Evolutionary conservation across 163 green algal genomes (phyloP), one percentile per base, ranked within the genome.

Genomic region (Scenedesmus sp.): DNA sequence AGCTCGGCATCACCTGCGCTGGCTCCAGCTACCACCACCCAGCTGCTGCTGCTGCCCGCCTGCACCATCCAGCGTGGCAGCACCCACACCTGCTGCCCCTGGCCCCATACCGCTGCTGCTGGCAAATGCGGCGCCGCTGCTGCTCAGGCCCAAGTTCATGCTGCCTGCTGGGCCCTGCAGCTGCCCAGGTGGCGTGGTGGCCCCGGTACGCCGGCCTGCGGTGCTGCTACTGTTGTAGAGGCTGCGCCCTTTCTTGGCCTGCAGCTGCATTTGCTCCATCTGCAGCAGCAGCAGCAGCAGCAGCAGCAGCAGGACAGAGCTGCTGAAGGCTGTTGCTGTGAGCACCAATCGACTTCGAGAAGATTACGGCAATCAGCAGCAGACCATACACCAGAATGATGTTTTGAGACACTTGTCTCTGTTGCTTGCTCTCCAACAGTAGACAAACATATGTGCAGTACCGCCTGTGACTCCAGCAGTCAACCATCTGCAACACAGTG

Each of bases 251-350:
- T 91, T 91, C 73, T 91, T 91, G 56, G 55, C 73, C 77, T 84
- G 73, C 87, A 91, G 73, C 54, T 85, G 77, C 87, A 91, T 76
- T 56, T 91, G 87, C 10, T 59, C 87, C 70, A 91, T 91, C 55
- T 91, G n/a, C n/a, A n/a, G n/a, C n/a, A n/a, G n/a, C n/a, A n/a
- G 84, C 10, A 82, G 20, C 73, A 82, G 16, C 16, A 82, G 10
- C 62, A 73, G 62, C 62, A 73, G 62, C 62, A 20, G 13, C 62
- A 73, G 62, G 12, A 73, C 34, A 73, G 62, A 73, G 62, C 62
- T 15, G 62, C 10, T 12, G 62, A 73, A 73, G 62, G 62, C 62
- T 20, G 62, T 73, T 73, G 34, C 34, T 46, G 34, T 46, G 34
- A 46, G 34, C 34, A 46, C 34, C 34, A 46, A 46, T 46, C 62